phyloP scores from a whole-genome alignment of 306 rosid genomes.

The Malus asiatica region DNA sequence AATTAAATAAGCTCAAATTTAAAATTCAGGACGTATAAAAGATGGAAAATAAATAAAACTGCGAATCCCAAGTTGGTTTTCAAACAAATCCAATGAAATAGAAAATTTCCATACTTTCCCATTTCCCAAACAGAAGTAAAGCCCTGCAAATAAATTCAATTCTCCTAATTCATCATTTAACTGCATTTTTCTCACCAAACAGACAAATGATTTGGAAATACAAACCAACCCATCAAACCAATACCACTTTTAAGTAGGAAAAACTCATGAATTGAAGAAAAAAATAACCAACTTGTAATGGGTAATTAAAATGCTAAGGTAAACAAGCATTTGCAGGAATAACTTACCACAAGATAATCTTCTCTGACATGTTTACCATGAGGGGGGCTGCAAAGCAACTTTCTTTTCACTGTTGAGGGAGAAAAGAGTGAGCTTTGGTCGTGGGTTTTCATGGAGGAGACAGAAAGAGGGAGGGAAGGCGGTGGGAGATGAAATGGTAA shows the following conservation, averaged over 20 bases:
- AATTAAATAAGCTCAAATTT: conserved; percentile 8
- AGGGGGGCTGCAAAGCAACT: conserved; percentile 58
- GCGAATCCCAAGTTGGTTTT: neutral
- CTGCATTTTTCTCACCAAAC: neutral
- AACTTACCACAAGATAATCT: conserved; percentile 80
- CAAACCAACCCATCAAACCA: neutral
- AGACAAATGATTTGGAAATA: neutral
- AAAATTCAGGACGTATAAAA: neutral
- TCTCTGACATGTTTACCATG: conserved; percentile 55
- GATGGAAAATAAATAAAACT: neutral
- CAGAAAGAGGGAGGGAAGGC: conserved; percentile 22
- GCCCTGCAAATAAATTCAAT: neutral
- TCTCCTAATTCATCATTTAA: neutral
- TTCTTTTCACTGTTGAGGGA: conserved; percentile 47
- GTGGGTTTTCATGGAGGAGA: conserved; percentile 27
- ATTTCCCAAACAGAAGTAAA: neutral
- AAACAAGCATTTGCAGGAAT: neutral
- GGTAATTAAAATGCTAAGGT: neutral
- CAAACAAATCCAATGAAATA: neutral
- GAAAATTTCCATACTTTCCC: neutral
- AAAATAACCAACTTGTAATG: neutral
- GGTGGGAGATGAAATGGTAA: conserved; percentile 19
- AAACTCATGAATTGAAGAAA: neutral
- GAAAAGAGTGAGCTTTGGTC: conserved; percentile 43
- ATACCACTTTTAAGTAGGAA: neutral